Base-by-base conservation (phyloP, 2,329 filamentous ascomycete genomes). In the Fonsecaea nubica region DNA sequence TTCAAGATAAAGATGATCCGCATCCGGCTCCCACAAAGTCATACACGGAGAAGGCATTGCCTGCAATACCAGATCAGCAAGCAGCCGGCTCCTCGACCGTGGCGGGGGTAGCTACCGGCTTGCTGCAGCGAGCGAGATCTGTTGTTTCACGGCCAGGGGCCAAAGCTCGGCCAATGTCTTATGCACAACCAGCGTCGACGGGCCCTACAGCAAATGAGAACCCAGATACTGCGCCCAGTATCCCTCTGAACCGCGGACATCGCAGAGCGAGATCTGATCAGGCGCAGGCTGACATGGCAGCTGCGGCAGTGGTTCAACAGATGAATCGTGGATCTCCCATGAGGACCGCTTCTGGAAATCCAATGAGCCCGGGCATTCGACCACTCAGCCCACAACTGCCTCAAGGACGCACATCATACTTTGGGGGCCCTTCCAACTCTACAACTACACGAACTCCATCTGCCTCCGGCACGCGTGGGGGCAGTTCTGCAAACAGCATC, bases 291-390 rank as follows among this genome's bases (percentile, higher is more conserved):
- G 69, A 72, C 54, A 74, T 76, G 54, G 75, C 79, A 60, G 89
- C 88, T 18, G 90, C 91, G 7, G 87, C 85, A 66, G 86, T 96
- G 35, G 90, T 97, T 57, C 92, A 92, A 73, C 93, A 93, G 78
- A 96, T 97, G 91, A 96, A 96, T 81, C 90, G 89, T 74, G 90
- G 90, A 13, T 86, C 88, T 9, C 72, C 77, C n/a, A 72, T 73
- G 25, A 70, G 75, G 36, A 74, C 79, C 21, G 77, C 78, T 56
- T 80, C 80, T 6, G 77, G 78, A 13, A 86, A 90, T 25, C 85
- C 88, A 8, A 82, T 86, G 63, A 80, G 78, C 74, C 83, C 76
- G 65, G 79, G 63, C 58, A 80, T 81, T 82, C 87, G 77, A 80
- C 87, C 73, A 80, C 89, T 68, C 81, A 86, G 76, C 86, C 86